Evolutionary conservation across 306 rosid genomes (phyloP).

Genomic region (Prunus kanzakura): DNA sequence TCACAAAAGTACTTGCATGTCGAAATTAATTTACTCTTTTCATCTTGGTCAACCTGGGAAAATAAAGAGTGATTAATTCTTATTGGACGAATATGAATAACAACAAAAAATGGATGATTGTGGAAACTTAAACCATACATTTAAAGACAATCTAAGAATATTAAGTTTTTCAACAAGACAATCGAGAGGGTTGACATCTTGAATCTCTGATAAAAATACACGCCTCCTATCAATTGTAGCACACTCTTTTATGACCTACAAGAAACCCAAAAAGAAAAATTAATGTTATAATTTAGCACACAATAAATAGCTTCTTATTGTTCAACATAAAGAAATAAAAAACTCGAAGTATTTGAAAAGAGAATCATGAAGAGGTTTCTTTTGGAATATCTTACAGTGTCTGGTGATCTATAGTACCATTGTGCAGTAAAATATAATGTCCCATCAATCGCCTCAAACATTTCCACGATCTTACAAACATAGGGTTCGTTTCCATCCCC

Average conservation of each 20-base stretch:
- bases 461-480: conserved; percentile 64
- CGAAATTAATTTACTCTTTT: conserved; percentile 31
- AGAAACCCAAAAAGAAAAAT: not conserved
- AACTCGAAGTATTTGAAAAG: not conserved
- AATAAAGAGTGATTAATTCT: not conserved
- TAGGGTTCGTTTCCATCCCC: conserved; percentile 38
- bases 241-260: conserved; percentile 48
- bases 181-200: conserved; percentile 64
- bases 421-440: conserved; percentile 52
- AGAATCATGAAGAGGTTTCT: not conserved
- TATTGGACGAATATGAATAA: no score
- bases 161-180: conserved; percentile 49
- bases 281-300: not conserved
- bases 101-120: not conserved
- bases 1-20: conserved; percentile 54
- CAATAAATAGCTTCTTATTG: not conserved
- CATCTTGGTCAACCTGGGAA: conserved; percentile 39
- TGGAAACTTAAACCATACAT: conserved; percentile 28
- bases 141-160: conserved; percentile 35
- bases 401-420: conserved; percentile 76
- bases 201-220: conserved; percentile 70
- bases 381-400: conserved; percentile 52
- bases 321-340: not conserved
- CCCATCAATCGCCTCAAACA: conserved; percentile 67
- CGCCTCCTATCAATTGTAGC: conserved; percentile 49